A percentile compares a stretch with the other conserved stretches of the same genome.
phyloP scores from a whole-genome alignment of 2,329 filamentous ascomycete species.

The Camillea tinctor region DNA sequence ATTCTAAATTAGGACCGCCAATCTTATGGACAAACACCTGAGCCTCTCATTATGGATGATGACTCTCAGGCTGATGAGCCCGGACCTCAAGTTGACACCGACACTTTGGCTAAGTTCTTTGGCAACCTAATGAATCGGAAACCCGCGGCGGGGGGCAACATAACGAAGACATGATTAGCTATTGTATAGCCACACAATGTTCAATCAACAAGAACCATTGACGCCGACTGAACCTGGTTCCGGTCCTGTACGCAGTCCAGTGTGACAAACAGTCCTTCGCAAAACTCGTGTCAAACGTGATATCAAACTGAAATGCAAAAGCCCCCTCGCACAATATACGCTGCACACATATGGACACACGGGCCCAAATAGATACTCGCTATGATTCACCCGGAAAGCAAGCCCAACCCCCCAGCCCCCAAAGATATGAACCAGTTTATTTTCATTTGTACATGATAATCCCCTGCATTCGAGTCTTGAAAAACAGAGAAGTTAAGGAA shows the following conservation, averaged over 20 bases:
- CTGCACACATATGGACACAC: neutral
- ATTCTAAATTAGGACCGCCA: conserved; percentile 51
- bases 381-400: neutral
- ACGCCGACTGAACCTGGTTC: neutral
- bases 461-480: neutral
- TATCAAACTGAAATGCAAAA: neutral
- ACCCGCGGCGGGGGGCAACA: conserved; percentile 25
- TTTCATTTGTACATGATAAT: conserved; percentile 12
- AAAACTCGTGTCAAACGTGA: neutral
- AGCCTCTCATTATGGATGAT: conserved; percentile 39
- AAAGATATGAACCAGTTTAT: neutral
- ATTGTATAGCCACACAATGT: neutral
- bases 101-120: conserved; percentile 60
- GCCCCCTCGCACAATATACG: too few relatives aligned
- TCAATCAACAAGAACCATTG: neutral
- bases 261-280: neutral
- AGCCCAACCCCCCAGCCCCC: neutral
- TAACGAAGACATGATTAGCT: conserved; percentile 20
- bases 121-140: conserved; percentile 59
- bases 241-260: neutral
- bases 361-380: conserved; percentile 3
- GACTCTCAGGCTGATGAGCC: conserved; percentile 37
- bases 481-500: neutral
- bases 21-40: conserved; percentile 47
- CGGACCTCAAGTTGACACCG: conserved; percentile 48